phyloP scores from a whole-genome alignment of 2,329 filamentous ascomycete species.

The Fusarium xyrophilum region DNA sequence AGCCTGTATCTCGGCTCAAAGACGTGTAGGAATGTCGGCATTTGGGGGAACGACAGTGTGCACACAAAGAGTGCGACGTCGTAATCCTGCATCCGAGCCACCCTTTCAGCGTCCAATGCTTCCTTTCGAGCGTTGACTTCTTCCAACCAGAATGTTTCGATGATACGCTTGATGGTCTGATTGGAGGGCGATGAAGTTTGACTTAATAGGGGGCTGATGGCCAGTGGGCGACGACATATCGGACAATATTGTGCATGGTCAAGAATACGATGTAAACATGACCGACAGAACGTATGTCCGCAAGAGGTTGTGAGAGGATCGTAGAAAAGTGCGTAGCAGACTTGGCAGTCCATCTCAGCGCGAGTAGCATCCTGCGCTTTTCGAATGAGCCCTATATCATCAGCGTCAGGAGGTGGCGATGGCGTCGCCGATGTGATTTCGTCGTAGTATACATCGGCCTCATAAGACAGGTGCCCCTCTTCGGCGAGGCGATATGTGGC shows the following conservation, averaged over 20 bases:
- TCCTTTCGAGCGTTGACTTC: slow-evolving; percentile 65
- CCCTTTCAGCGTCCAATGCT: slow-evolving; percentile 64
- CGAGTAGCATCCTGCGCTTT: slow-evolving; percentile 67
- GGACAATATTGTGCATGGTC: slow-evolving; percentile 83
- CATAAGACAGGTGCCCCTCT: slow-evolving; percentile 64
- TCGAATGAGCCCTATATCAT: slow-evolving; percentile 50
- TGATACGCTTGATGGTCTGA: slow-evolving; percentile 65
- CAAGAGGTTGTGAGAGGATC: slow-evolving; percentile 86
- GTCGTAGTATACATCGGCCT: slow-evolving; percentile 61
- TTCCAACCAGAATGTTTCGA: slow-evolving; percentile 73
- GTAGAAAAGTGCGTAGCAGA: slow-evolving; percentile 82
- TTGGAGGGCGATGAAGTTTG: slow-evolving; percentile 62
- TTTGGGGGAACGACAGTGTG: slow-evolving; percentile 79
- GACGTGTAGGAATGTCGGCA: slow-evolving; percentile 88
- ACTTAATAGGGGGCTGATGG: slow-evolving; percentile 54
- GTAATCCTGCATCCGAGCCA: slow-evolving; percentile 61
- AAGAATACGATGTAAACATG: slow-evolving; percentile 77
- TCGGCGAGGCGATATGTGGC: slow-evolving; percentile 72
- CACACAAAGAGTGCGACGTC: slow-evolving; percentile 80
- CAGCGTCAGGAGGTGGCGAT: slow-evolving; percentile 40
- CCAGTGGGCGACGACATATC: slow-evolving; percentile 73
- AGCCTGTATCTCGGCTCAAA: slow-evolving; percentile 90
- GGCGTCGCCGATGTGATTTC: slow-evolving; percentile 35
- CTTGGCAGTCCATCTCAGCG: slow-evolving; percentile 82
- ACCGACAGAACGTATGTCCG: slow-evolving; percentile 87